Conservation (phyloP, 2,329 filamentous ascomycete species). For the Microsporum audouinii region DNA sequence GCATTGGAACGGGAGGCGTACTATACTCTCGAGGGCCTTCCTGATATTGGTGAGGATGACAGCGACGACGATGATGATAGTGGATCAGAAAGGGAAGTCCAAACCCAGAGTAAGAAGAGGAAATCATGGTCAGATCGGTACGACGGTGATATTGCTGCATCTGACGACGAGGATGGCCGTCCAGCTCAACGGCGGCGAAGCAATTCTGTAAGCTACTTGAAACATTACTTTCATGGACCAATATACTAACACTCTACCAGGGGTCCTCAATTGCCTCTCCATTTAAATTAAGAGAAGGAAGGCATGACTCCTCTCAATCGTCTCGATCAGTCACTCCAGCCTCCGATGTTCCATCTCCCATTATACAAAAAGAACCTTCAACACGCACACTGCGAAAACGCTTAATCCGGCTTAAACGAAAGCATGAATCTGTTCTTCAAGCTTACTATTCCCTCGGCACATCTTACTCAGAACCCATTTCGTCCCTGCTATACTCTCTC, state of each 20-base stretch:
- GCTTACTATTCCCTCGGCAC: conserved; percentile 78
- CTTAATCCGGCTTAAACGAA: conserved; percentile 60
- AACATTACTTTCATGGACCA: background rate
- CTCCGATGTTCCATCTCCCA: conserved; percentile 30
- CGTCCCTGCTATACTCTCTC: conserved; percentile 85
- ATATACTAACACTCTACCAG: conserved; percentile 16
- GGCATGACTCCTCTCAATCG: conserved; percentile 34
- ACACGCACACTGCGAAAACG: conserved; percentile 60
- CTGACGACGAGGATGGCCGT: conserved; percentile 56
- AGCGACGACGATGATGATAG: conserved; percentile 48
- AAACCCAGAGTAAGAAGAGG: conserved; percentile 49
- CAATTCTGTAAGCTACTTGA: conserved; percentile 55
- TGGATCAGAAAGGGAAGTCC: conserved; percentile 40
- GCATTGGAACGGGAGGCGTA: conserved; percentile 67
- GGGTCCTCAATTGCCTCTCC: conserved; percentile 34
- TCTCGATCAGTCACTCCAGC: conserved; percentile 37
- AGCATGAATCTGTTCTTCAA: conserved; percentile 64
- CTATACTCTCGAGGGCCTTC: conserved; percentile 78
- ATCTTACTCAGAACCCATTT: conserved; percentile 89
- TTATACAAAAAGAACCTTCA: conserved; percentile 50
- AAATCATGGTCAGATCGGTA: conserved; percentile 67
- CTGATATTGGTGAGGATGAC: conserved; percentile 67
- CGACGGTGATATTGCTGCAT: conserved; percentile 50
- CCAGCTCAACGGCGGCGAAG: conserved; percentile 72
- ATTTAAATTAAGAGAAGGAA: conserved; percentile 30